Evolutionary conservation across 352 stramenopile genomes (phyloP).

Genomic region (Phytopythium kandeliae): DNA sequence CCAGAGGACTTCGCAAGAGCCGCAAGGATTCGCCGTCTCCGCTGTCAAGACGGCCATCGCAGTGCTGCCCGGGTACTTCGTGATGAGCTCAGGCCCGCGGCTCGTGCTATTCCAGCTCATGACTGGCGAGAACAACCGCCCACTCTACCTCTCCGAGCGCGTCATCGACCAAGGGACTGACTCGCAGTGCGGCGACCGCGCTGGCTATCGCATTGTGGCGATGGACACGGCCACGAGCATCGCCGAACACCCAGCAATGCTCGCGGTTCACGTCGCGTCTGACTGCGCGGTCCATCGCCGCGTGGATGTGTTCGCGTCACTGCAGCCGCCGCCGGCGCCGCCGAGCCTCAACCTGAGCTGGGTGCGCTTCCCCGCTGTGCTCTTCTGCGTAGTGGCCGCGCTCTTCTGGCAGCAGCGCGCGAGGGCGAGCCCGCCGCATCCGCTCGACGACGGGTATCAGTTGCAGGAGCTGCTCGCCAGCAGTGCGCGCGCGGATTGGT

Average conservation of each 20-base stretch:
- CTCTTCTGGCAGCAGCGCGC: slow-evolving; percentile 27
- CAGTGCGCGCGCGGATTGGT: not conserved
- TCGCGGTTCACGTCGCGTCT: slow-evolving; percentile 10
- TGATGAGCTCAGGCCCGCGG: slow-evolving; percentile 9
- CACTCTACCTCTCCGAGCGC: slow-evolving; percentile 17
- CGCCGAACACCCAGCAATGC: slow-evolving; percentile 11
- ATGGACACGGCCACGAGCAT: slow-evolving; percentile 12
- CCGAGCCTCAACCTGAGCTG: slow-evolving; percentile 20
- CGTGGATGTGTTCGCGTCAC: slow-evolving; percentile 16
- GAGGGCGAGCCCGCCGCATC: not conserved
- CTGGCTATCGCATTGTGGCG: slow-evolving; percentile 1
- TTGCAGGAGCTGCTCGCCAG: not conserved
- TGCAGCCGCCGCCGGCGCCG: slow-evolving; percentile 12
- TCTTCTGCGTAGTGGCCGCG: slow-evolving; percentile 22
- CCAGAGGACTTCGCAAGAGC: not conserved
- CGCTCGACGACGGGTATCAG: not conserved
- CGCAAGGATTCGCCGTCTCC: not conserved
- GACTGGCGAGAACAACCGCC: slow-evolving; percentile 11
- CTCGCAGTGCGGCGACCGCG: not conserved
- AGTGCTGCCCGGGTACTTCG: slow-evolving; percentile 20
- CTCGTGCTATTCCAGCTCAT: slow-evolving; percentile 23
- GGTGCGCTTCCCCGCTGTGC: slow-evolving; percentile 26
- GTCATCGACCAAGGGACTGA: not conserved
- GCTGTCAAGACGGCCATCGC: slow-evolving; percentile 7
- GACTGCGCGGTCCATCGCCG: not conserved